phyloP scores from a whole-genome alignment of 164 flowering plant genomes.

The Vitis cinerea region DNA sequence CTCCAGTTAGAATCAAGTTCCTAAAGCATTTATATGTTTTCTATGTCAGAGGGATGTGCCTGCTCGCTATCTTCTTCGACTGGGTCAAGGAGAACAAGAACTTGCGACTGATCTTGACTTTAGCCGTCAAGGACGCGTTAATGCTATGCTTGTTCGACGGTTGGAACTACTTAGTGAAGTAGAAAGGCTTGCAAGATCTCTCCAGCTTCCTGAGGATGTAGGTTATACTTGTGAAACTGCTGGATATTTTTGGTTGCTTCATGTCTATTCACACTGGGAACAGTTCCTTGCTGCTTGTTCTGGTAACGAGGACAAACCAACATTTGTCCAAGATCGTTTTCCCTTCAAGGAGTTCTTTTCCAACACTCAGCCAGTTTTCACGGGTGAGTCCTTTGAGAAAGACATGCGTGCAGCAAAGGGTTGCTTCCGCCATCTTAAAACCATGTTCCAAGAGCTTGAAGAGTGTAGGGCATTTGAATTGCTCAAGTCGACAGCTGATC shows the following conservation, averaged over 20 bases:
- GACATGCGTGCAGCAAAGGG: constrained; percentile 97
- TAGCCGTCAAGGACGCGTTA: constrained; percentile 98
- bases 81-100: constrained; percentile 99
- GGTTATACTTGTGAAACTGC: constrained; percentile 99
- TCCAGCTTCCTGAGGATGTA: constrained; percentile 92
- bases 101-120: constrained; percentile 97
- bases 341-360: constrained; percentile 89
- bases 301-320: constrained; percentile 62
- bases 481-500: constrained; percentile 93
- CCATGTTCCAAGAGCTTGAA: constrained; percentile 94
- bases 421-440: constrained; percentile 88
- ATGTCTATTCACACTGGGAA: constrained; percentile 98
- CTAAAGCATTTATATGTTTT: constrained; percentile 5
- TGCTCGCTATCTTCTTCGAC: constrained; percentile 97
- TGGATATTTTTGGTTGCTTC: constrained; percentile 97
- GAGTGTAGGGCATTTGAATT: constrained; percentile 98
- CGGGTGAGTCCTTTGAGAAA: constrained; percentile 79
- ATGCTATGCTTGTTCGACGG: constrained; percentile 96
- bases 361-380: constrained; percentile 71
- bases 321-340: constrained; percentile 77
- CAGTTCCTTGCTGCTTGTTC: constrained; percentile 85
- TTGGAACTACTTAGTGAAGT: constrained; percentile 90
- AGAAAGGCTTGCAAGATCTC: constrained; percentile 91
- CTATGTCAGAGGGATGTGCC: constrained; percentile 91
- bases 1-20: background rate